Base-by-base conservation (phyloP, 495 filamentous ascomycete species). In the Lasiosphaeria hispida region DNA sequence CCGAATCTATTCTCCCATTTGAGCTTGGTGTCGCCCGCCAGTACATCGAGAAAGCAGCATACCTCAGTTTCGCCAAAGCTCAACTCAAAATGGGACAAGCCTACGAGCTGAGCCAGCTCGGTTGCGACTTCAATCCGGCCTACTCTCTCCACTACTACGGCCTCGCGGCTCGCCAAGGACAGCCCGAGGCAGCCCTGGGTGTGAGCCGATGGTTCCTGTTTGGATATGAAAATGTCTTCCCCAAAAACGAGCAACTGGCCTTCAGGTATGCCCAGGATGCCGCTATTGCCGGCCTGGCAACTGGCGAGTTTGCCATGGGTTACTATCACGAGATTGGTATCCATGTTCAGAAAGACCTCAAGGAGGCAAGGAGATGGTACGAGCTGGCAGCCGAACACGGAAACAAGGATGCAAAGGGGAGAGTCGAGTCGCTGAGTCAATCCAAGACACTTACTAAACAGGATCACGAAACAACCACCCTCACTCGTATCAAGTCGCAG, bases 181-280 rank as follows among this genome's bases (percentile, higher is more conserved):
- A 97, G 63, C 75, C 89, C 0, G 94, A 97, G 65, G 94, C 93
- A 0, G 90, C 96, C 51, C 91, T 98, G 82, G 91, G 92, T 19
- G 93, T 98, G 58, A 97, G 92, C 67, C 95, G 97, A 72, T 98
- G 94, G 94, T 97, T 97, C 72, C 79, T 98, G 23, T 97, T 94
- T 66, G 94, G 94, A 7, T 90, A 92, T 61, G 92, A 97, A 67
- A 85, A 85, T 19, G 79, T 92, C 6, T 97, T 98, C 67, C 83
- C 89, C 40, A 97, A 97, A 78, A 97, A 96, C 65, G 95, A 98
- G 72, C 87, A 89, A 61, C 76, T 97, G 9, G 95, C 94, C 5
- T 98, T 89, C 69, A 87, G 81, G 23, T 97, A 96, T 67, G 95
- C 95, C 19, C 84, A 91, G 54, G 83, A 91, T 44, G 94, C 94